Evolutionary conservation across 2,329 filamentous ascomycete species (phyloP).

Genomic region (Drechslera avenae): DNA sequence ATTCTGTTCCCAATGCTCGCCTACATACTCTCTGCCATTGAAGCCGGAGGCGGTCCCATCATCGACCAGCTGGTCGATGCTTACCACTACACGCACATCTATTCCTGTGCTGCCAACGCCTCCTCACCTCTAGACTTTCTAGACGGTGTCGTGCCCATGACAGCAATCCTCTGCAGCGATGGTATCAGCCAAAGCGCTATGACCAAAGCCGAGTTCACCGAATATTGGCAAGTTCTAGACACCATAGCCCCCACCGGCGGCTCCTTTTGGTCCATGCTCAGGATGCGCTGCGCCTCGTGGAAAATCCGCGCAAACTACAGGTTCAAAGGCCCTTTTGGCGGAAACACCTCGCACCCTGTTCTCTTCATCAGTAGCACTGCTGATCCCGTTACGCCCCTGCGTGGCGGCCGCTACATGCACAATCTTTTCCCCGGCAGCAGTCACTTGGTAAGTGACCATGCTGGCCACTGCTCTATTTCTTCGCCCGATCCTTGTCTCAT

Average conservation of each 20-base stretch:
- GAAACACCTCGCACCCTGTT: constrained; percentile 59
- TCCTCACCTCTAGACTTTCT: constrained; percentile 14
- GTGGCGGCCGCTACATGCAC: constrained; percentile 50
- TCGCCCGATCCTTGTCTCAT: constrained; percentile 46
- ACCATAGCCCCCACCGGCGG: constrained; percentile 44
- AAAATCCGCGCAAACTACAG: constrained; percentile 41
- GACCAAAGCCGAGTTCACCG: constrained; percentile 35
- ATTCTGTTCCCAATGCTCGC: constrained; percentile 43
- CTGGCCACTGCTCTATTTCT: constrained; percentile 54
- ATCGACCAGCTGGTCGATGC: constrained; percentile 30
- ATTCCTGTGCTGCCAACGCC: constrained; percentile 34
- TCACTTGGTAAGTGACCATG: constrained; percentile 52
- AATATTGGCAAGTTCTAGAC: constrained; percentile 44
- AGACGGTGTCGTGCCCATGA: constrained; percentile 16
- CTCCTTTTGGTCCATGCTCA: constrained; percentile 47
- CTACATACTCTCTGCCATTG: constrained; percentile 43
- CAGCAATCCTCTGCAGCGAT: constrained; percentile 50
- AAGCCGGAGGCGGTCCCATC: constrained; percentile 29
- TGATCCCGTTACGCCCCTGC: constrained; percentile 65
- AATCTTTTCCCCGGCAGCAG: constrained; percentile 51
- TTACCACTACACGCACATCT: constrained; percentile 28
- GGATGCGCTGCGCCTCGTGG: constrained; percentile 49
- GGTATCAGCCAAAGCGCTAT: constrained; percentile 41
- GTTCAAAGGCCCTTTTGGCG: constrained; percentile 38
- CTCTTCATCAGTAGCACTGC: constrained; percentile 63